Conservation (phyloP, 805 yeast species). For the Saturnispora quitensis region DNA sequence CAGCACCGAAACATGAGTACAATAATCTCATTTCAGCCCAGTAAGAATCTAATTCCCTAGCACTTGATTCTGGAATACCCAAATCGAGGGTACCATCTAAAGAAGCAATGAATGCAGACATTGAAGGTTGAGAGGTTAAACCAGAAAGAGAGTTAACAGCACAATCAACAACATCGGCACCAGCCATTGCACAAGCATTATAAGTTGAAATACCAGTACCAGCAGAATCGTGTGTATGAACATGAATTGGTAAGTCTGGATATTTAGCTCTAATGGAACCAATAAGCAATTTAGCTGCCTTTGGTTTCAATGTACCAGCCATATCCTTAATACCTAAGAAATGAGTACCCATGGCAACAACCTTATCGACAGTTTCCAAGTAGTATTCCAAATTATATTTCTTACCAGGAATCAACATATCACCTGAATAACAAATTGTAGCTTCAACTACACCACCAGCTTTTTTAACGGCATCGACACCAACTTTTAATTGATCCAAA, state of each 20-base stretch:
- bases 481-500: constrained; percentile 91
- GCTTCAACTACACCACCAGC: constrained; percentile 99
- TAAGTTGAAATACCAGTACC: constrained; percentile 98
- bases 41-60: constrained; percentile 82
- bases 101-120: constrained; percentile 87
- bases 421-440: constrained; percentile 97
- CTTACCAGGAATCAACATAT: constrained; percentile 92
- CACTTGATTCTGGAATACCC: constrained; percentile 55
- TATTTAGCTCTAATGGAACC: constrained; percentile 74
- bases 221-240: constrained; percentile 98
- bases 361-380: constrained; percentile 66
- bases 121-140: constrained; percentile 95
- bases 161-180: constrained; percentile 97
- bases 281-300: constrained; percentile 78
- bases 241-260: constrained; percentile 95
- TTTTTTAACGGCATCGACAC: constrained; percentile 94
- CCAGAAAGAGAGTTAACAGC: constrained; percentile 98
- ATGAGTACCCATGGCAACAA: constrained; percentile 93
- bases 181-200: constrained; percentile 90
- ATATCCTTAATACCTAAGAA: constrained; percentile 96
- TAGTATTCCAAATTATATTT: constrained; percentile 92
- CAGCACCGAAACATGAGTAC: constrained; percentile 96
- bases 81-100: constrained; percentile 78
- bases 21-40: constrained; percentile 99
- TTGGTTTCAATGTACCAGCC: constrained; percentile 98